A percentile compares a stretch with the other conserved stretches of the same genome.
Evolutionary conservation across 352 stramenopile species (phyloP).

Genomic region (Elongisporangium undulatum): DNA sequence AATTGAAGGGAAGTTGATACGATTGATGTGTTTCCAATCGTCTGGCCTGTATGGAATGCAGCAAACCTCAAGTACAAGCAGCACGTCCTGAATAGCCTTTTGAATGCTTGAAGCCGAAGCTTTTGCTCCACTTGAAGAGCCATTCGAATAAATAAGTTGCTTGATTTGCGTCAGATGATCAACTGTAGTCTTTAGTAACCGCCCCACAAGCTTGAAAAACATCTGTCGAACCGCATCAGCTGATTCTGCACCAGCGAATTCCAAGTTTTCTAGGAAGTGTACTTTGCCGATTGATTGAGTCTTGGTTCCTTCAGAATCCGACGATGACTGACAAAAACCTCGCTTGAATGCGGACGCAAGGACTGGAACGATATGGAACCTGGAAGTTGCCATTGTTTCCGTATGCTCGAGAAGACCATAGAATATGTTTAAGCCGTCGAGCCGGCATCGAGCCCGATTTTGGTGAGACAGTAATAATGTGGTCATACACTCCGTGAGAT

Average conservation of each 20-base stretch:
- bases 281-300: conserved; percentile 44
- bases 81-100: conserved; percentile 56
- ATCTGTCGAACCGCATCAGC: conserved; percentile 40
- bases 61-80: conserved; percentile 72
- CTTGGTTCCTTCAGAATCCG: conserved; percentile 4
- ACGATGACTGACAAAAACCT: not conserved
- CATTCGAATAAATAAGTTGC: conserved; percentile 19
- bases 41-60: conserved; percentile 63
- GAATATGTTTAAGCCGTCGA: conserved; percentile 71
- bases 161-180: conserved; percentile 34
- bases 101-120: conserved; percentile 24
- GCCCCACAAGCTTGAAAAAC: conserved; percentile 62
- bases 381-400: conserved; percentile 48
- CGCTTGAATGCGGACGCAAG: conserved; percentile 77
- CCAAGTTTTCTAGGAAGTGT: conserved; percentile 69
- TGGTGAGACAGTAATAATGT: conserved; percentile 46
- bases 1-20: conserved; percentile 55
- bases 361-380: conserved; percentile 70
- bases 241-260: conserved; percentile 52
- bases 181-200: conserved; percentile 43
- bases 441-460: conserved; percentile 32
- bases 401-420: conserved; percentile 41
- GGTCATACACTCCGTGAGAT: conserved; percentile 44
- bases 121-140: conserved; percentile 11
- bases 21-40: conserved; percentile 59